Evolutionary conservation across 176 grass and related monocot species (phyloP), one percentile per base, ranked within the genome.

Genomic region (Aegilops speltoides): DNA sequence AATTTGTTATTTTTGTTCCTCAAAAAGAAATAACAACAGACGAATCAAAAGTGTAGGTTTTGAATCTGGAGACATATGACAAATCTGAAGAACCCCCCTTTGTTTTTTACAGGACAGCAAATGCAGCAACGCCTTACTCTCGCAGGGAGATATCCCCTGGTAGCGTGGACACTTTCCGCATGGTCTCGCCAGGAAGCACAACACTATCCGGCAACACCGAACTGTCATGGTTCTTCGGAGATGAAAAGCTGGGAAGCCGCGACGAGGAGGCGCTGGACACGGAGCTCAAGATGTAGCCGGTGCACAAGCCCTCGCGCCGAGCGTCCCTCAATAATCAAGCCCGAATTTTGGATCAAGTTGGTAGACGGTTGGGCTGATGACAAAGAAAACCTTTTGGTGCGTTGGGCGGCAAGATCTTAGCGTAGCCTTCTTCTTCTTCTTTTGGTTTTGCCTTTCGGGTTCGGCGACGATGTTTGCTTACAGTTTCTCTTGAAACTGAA

Each of bases 251-350:
- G 9, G 64, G 61, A 15, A 37, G 36, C 31, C 56, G 79, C 34
- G 86, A 60, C 1, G 67, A 73, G 0, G 89, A 86, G 48, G 65
- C 77, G 10, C 71, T 82, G 24, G 75, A 81, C 73, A 93, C 94
- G 23, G 81, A 82, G 28, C 67, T 96, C 50, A 90, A 67, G 85
- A 96, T 91, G 46, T 93, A 89, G 80, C 34, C 34, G 14, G 10
- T 33, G 19, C n/a, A 32, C 62, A 19, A 65, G 48, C 68, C 24
- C 13, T 45, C 11, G 11, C 4, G 34, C 43, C 36, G 17, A 78
- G 37, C 40, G 34, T 54, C 68, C 16, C 16, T 54, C 50, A 6
- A 37, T 54, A 26, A 52, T 65, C 33, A 13, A 64, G 16, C 37
- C 62, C 52, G 31, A 81, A 65, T 71, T 26, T 65, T 79, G 50